A percentile compares a stretch with the other conserved stretches of the same genome.
These are phyloP conservation scores for Populus tomentosa DNA, from an alignment of 441 rosid genomes.

Conservation along the genomic window DNA sequence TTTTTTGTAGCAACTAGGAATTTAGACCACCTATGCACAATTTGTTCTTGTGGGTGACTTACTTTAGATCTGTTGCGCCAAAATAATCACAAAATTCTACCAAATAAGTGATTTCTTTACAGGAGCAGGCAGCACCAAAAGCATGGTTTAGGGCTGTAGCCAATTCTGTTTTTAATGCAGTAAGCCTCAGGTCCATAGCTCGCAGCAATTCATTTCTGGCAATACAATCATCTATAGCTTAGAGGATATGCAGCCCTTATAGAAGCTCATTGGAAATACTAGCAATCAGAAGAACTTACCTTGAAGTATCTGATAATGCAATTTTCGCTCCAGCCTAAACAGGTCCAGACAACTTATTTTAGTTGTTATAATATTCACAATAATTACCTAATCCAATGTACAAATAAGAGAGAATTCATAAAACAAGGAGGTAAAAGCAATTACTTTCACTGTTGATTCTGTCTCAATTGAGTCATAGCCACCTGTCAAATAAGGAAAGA, in stretches of 20 bases:
- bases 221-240: constrained; percentile 15
- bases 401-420: constrained; percentile 3
- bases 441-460: constrained; percentile 26
- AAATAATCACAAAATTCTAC: constrained; percentile 42
- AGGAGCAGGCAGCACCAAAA: constrained; percentile 32
- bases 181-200: constrained; percentile 60
- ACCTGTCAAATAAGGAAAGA: constrained; percentile 20
- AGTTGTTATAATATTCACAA: neutral
- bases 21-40: constrained; percentile 1
- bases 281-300: constrained; percentile 33
- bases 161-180: constrained; percentile 48
- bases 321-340: constrained; percentile 34
- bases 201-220: constrained; percentile 54
- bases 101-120: constrained; percentile 36
- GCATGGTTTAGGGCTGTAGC: constrained; percentile 41
- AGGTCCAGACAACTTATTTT: constrained; percentile 18
- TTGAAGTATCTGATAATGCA: constrained; percentile 47
- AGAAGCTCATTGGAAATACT: constrained; percentile 5
- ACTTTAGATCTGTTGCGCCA: constrained; percentile 53
- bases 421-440: neutral
- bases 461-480: constrained; percentile 17
- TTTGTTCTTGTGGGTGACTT: constrained; percentile 29
- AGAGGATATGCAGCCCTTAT: constrained; percentile 12
- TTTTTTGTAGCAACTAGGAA: constrained; percentile 8
- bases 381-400: neutral